A percentile compares a stretch with the other conserved stretches of the same genome.
phyloP scores from a whole-genome alignment of 2,329 filamentous ascomycete species.

The Penicillium sp. region DNA sequence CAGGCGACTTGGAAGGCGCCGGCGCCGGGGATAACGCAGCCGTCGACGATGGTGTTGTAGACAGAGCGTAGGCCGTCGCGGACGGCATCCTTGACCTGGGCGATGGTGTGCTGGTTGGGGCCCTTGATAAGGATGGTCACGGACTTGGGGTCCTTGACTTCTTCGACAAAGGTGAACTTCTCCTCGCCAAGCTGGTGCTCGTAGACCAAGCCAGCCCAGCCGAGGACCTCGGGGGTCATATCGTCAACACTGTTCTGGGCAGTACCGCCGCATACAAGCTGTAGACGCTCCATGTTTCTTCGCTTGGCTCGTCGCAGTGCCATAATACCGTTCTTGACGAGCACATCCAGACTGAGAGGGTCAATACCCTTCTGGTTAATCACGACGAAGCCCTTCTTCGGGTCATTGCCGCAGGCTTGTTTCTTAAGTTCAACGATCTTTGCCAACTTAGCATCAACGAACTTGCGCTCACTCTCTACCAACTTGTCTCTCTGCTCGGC shows the following conservation, averaged over 20 bases:
- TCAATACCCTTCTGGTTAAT: conserved; percentile 99
- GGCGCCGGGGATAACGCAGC: conserved; percentile 87
- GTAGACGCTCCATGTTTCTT: conserved; percentile 97
- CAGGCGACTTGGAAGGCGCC: conserved; percentile 96
- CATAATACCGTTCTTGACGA: conserved; percentile 97
- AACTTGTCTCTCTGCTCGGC: conserved; percentile 97
- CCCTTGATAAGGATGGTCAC: conserved; percentile 98
- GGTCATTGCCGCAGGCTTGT: conserved; percentile 88
- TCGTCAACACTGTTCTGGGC: conserved; percentile 98
- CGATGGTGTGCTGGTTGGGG: conserved; percentile 93
- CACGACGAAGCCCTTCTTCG: conserved; percentile 93
- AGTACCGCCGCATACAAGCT: conserved; percentile 85
- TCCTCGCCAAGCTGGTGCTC: conserved; percentile 97
- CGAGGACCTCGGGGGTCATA: conserved; percentile 77
- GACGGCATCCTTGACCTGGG: conserved; percentile 93
- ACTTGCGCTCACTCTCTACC: conserved; percentile 92
- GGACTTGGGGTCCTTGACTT: conserved; percentile 97
- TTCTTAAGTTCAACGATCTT: conserved; percentile 99
- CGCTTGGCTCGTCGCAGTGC: conserved; percentile 92
- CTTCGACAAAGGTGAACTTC: conserved; percentile 98
- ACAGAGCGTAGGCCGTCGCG: conserved; percentile 92
- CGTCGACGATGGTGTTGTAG: conserved; percentile 99
- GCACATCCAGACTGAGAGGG: conserved; percentile 87
- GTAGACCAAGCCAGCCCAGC: conserved; percentile 94
- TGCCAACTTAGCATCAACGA: conserved; percentile 92